Evolutionary conservation across 1,284 basidiomycete species (phyloP).

Genomic region (Moniliophthora roreri): DNA sequence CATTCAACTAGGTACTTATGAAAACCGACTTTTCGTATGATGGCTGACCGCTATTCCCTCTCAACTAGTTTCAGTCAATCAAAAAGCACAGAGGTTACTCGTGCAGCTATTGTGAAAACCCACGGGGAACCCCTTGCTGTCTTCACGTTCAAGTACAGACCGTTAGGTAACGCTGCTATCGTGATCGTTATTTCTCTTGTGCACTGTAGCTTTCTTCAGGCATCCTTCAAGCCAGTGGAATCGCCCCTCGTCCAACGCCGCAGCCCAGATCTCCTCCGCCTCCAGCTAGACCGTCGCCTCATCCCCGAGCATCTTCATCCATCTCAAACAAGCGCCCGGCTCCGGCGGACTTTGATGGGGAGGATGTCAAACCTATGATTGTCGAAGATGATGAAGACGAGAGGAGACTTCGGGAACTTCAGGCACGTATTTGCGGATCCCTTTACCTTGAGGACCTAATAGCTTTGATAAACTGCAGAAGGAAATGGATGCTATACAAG

Average conservation of each 20-base stretch:
- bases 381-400: background rate
- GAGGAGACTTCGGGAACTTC: background rate
- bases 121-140: background rate
- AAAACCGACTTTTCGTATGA: too few relatives aligned
- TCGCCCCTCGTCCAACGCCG: background rate
- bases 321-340: background rate
- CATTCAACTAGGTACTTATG: background rate
- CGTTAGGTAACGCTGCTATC: background rate
- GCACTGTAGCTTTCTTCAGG: background rate
- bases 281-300: background rate
- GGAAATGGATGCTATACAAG: background rate
- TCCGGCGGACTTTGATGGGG: background rate
- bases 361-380: background rate
- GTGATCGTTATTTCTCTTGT: background rate
- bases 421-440: background rate
- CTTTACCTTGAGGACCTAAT: background rate
- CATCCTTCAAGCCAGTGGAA: slow-evolving; percentile 6
- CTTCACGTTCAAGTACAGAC: background rate
- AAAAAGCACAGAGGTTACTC: too few relatives aligned
- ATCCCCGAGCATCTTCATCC: background rate
- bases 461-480: background rate
- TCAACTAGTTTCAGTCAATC: background rate
- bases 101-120: too few relatives aligned
- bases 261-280: background rate
- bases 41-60: too few relatives aligned